Evolutionary conservation across 2,329 filamentous ascomycete species (phyloP).

Genomic region (Monilinia laxa): DNA sequence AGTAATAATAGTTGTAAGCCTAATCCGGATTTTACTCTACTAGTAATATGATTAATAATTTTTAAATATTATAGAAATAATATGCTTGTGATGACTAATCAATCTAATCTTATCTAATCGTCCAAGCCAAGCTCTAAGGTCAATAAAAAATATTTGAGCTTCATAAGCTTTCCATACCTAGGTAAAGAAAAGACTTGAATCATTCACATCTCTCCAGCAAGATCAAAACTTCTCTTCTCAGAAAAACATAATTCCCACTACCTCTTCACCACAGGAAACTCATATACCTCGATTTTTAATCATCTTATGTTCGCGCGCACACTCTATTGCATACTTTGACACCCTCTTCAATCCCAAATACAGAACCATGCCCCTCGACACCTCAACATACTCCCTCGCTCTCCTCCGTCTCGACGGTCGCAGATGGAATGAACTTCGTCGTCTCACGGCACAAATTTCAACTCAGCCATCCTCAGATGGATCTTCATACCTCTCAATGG

Average conservation of each 20-base stretch:
- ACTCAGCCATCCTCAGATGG: slow-evolving; percentile 92
- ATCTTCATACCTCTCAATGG: slow-evolving; percentile 92
- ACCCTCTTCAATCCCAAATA: not conserved
- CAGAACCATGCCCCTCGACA: slow-evolving; percentile 76
- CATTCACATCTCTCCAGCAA: not conserved
- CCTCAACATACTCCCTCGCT: slow-evolving; percentile 84
- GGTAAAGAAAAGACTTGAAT: not conserved
- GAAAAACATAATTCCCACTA: not conserved
- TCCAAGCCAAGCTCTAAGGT: not conserved
- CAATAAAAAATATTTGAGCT: slow-evolving; percentile 18
- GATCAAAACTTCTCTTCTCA: not conserved
- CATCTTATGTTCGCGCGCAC: not conserved
- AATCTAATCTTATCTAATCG: slow-evolving; percentile 18
- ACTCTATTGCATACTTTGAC: not conserved
- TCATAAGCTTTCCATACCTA: not conserved
- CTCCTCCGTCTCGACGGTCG: slow-evolving; percentile 80
- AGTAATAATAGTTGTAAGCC: no score
- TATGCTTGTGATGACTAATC: not conserved
- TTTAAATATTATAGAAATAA: no score
- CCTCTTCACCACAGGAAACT: not conserved
- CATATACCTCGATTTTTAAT: not conserved
- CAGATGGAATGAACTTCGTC: slow-evolving; percentile 95
- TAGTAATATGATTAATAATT: no score
- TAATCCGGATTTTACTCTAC: no score
- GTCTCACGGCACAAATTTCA: slow-evolving; percentile 82